Evolutionary conservation across 345 rosid genomes (phyloP).

Genomic region (Citrus glauca): DNA sequence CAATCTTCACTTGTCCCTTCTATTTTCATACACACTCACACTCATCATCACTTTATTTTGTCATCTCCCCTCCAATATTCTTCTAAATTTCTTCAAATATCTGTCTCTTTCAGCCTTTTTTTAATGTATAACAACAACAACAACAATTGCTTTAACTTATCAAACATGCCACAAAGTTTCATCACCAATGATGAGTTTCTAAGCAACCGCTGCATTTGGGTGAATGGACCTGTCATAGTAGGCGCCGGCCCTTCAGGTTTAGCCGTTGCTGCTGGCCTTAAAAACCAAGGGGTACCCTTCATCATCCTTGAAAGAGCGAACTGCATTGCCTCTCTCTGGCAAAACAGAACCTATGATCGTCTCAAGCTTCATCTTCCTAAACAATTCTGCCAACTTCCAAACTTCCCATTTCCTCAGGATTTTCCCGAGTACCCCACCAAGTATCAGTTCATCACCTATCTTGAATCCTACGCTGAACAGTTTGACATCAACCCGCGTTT

Average conservation of each 20-base stretch:
- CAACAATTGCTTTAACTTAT: slow-evolving; percentile 27
- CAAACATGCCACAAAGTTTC: slow-evolving; percentile 41
- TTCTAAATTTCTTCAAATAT: background rate
- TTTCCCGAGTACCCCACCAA: slow-evolving; percentile 82
- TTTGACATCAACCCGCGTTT: slow-evolving; percentile 60
- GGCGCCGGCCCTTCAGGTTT: slow-evolving; percentile 91
- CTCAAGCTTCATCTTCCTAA: slow-evolving; percentile 91
- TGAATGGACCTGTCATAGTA: slow-evolving; percentile 82
- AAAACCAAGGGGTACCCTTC: slow-evolving; percentile 68
- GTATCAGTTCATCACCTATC: slow-evolving; percentile 63
- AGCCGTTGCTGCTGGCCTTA: slow-evolving; percentile 66
- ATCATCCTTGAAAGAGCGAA: slow-evolving; percentile 69
- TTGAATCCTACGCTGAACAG: slow-evolving; percentile 57
- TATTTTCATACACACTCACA: background rate
- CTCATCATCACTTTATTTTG: background rate
- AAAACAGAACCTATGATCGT: slow-evolving; percentile 72
- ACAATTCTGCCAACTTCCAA: slow-evolving; percentile 68
- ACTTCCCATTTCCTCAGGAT: slow-evolving; percentile 55
- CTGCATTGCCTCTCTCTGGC: slow-evolving; percentile 89
- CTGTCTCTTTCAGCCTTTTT: slow-evolving; percentile 5
- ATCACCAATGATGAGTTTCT: slow-evolving; percentile 26
- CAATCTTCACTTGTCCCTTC: slow-evolving; percentile 8
- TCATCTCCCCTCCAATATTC: background rate
- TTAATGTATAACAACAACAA: background rate
- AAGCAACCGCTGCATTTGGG: slow-evolving; percentile 67